Evolutionary conservation across 2,329 filamentous ascomycete species (phyloP), one percentile per base, ranked within the genome.

Genomic region (Colletotrichum godetiae): DNA sequence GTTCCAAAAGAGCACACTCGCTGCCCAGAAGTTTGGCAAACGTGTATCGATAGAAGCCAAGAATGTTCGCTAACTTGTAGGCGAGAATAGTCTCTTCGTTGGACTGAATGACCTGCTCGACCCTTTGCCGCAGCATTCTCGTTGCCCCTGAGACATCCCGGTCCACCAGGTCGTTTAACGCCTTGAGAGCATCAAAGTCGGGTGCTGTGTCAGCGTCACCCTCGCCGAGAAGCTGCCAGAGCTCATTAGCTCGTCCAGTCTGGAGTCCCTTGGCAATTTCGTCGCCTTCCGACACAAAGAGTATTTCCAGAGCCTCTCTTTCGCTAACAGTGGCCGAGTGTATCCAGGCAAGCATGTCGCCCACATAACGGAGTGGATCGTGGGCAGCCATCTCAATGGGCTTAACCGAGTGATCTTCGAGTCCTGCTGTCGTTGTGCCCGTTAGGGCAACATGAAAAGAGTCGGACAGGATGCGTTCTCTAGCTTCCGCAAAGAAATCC

Each of bases 281-380:
- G 75, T 97, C 94, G 2, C 94, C 95, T 75, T 98, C 95, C 0
- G 93, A 93, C 55, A 98, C 92, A 79, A 99, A 99, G 0, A 99
- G 86, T 2, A 95, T 91, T 81, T 98, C 96, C 6, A 99, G 87
- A 0, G 95, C 95, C 82, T 99, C 97, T 65, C 94, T 90, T 82
- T 99, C 97, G 37, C 96, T 97, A 1, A 99, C 97, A 0, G 96
- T 93, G 3, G 95, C 94, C 0, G 97, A 98, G 81, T 99, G 97
- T 6, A 93, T 92, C 97, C 97, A 99, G 5, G 97, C 97, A 15
- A 99, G 88, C 95, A 99, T 99, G 80, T 99, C 97, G 66, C 97
- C 95, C 3, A 97, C 92, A 81, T 98, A 98, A 24, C 97, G 91
- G 31, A 98, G 84, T 1, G 95, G 92, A 79, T 99, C 97, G 80